Conservation (phyloP, 805 yeast genomes). For the Barnettozyma siamensis region DNA sequence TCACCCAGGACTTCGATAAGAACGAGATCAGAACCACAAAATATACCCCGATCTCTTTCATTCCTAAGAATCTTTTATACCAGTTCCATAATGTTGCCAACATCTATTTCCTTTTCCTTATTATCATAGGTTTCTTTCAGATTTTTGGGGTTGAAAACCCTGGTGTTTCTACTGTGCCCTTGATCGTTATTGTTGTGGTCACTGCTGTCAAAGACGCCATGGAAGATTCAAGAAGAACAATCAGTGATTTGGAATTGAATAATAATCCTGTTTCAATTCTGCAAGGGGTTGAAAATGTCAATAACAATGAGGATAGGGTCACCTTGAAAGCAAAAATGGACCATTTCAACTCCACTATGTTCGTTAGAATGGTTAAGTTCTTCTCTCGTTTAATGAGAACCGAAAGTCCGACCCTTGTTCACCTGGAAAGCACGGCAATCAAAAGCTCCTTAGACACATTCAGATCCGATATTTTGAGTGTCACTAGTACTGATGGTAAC, state of each 20-base stretch:
- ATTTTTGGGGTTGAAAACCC: conserved; percentile 82
- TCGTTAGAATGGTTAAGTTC: conserved; percentile 20
- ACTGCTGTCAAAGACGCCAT: conserved; percentile 78
- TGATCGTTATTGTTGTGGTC: conserved; percentile 67
- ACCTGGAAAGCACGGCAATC: conserved; percentile 2
- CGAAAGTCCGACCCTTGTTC: conserved; percentile 8
- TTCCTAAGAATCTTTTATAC: conserved; percentile 74
- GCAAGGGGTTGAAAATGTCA: conserved; percentile 46
- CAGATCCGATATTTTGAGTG: conserved; percentile 9
- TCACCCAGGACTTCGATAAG: conserved; percentile 6
- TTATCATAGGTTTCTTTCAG: conserved; percentile 70
- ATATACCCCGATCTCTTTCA: conserved; percentile 83
- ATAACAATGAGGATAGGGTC: conserved; percentile 54
- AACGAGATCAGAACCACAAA: conserved; percentile 93
- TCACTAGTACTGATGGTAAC: neutral
- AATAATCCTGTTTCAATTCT: conserved; percentile 66
- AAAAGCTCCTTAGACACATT: conserved; percentile 16
- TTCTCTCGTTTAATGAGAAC: conserved; percentile 16
- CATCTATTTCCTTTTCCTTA: conserved; percentile 73
- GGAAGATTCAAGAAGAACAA: conserved; percentile 74
- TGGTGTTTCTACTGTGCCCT: conserved; percentile 68
- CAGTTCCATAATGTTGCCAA: conserved; percentile 91
- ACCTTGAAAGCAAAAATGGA: conserved; percentile 49
- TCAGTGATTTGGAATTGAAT: conserved; percentile 66
- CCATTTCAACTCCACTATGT: conserved; percentile 36